Conservation (phyloP, 495 filamentous ascomycete species). For the Barbatosphaeria neglecta region DNA sequence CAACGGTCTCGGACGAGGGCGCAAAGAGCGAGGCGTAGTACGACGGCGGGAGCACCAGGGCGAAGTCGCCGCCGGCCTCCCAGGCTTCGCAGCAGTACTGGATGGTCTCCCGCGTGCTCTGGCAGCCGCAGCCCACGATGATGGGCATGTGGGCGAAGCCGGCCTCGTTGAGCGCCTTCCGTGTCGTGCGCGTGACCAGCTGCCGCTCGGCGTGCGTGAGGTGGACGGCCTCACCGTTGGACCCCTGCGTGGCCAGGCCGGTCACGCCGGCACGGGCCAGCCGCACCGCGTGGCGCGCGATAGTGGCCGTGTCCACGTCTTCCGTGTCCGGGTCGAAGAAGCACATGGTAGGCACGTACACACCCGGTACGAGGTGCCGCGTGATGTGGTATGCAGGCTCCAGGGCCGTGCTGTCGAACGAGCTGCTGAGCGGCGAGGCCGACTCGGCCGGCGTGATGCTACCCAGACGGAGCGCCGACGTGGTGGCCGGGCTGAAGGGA, state of each 20-base stretch:
- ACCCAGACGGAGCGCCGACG: constrained; percentile 22
- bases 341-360: constrained; percentile 79
- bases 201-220: constrained; percentile 62
- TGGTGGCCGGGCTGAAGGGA: constrained; percentile 20
- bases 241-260: constrained; percentile 76
- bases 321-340: constrained; percentile 75
- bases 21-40: constrained; percentile 65
- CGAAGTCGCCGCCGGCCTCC: constrained; percentile 74
- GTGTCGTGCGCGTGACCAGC: constrained; percentile 64
- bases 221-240: constrained; percentile 85
- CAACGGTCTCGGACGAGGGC: constrained; percentile 51
- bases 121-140: constrained; percentile 76
- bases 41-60: constrained; percentile 73
- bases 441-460: constrained; percentile 16
- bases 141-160: constrained; percentile 66
- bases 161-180: constrained; percentile 58
- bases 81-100: constrained; percentile 66
- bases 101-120: constrained; percentile 80
- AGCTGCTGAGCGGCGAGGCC: constrained; percentile 27
- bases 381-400: constrained; percentile 30
- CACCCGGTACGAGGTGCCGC: constrained; percentile 61
- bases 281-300: constrained; percentile 64
- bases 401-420: constrained; percentile 28
- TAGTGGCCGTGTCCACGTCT: constrained; percentile 59
- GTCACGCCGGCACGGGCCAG: constrained; percentile 72